Evolutionary conservation across 1,284 basidiomycete species (phyloP).

Genomic region (Exobasidium rhododendri): DNA sequence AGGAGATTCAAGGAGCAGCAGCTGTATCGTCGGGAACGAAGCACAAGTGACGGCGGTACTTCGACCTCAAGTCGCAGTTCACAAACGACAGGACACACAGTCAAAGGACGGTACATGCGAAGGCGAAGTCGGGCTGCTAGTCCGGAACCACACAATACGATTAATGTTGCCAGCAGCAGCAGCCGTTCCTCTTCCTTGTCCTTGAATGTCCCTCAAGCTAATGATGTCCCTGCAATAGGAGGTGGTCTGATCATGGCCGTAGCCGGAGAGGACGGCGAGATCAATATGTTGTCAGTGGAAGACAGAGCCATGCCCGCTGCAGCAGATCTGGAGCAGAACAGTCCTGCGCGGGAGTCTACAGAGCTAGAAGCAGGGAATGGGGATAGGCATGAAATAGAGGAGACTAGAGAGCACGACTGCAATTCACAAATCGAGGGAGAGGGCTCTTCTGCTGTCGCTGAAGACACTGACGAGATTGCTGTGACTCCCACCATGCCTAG

Average conservation of each 20-base stretch:
- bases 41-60: neutral
- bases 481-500: neutral
- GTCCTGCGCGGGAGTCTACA: neutral
- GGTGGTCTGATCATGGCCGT: neutral
- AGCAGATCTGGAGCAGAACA: neutral
- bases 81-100: neutral
- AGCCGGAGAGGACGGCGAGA: neutral
- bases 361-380: neutral
- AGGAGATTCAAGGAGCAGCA: neutral
- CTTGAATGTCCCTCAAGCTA: neutral
- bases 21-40: neutral
- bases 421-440: too few relatives aligned
- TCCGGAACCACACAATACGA: neutral
- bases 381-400: neutral
- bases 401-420: neutral
- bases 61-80: neutral
- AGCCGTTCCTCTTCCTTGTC: neutral
- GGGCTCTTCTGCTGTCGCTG: neutral
- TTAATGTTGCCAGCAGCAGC: neutral
- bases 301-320: neutral
- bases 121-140: constrained; percentile 12
- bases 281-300: neutral
- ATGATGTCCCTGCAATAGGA: neutral
- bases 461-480: neutral
- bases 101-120: constrained; percentile 13